phyloP scores from a whole-genome alignment of 148 eudicot species.

The Silene conica region DNA sequence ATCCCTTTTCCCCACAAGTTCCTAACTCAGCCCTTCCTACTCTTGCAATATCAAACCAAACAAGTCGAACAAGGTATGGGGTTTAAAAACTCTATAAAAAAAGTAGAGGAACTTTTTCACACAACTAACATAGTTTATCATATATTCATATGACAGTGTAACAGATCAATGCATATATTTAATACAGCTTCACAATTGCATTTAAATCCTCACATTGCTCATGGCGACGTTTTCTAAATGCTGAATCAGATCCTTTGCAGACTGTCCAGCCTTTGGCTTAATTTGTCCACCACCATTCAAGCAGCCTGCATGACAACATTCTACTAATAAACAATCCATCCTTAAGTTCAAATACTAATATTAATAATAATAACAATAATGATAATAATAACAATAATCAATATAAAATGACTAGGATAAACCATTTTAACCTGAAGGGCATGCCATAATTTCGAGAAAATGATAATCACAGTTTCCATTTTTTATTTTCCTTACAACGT shows the following conservation, averaged over 20 bases:
- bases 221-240: conserved; percentile 52
- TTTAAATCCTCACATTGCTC: conserved; percentile 57
- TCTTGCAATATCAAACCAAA: too few species aligned
- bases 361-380: too few species aligned
- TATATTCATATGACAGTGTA: not conserved
- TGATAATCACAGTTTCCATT: conserved; percentile 86
- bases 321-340: not conserved
- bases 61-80: too few species aligned
- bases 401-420: not conserved
- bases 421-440: conserved; percentile 77
- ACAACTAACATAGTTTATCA: not conserved
- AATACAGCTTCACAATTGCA: not conserved
- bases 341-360: not conserved
- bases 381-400: not conserved
- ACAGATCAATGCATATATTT: not conserved
- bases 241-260: conserved; percentile 78
- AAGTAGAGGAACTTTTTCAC: too few species aligned
- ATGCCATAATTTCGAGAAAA: conserved; percentile 95
- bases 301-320: conserved; percentile 52
- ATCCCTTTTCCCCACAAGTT: too few species aligned
- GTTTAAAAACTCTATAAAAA: too few species aligned
- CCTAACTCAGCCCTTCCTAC: too few species aligned
- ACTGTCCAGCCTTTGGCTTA: conserved; percentile 75
- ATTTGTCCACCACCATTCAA: conserved; percentile 97
- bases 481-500: conserved; percentile 79